Base-by-base conservation (phyloP, 1,139 yeast species). In the Diutina neorugosa region DNA sequence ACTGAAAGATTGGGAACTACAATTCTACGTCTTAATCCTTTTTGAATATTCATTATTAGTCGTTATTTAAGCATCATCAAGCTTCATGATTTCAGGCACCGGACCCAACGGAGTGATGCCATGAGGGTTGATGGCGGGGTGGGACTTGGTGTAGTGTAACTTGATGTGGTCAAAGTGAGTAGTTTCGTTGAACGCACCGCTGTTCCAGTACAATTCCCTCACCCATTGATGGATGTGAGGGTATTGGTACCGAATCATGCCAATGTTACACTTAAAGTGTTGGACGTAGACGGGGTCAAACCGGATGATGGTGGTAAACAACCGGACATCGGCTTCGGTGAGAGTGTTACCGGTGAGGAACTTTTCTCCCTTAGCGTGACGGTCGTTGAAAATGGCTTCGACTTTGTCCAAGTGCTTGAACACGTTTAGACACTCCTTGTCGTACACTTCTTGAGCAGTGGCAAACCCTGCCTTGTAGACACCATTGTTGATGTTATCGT, bases 391-490 rank as follows among this genome's bases (percentile, higher is more conserved):
- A 42, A 87, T 67, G 16, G 65, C 66, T 68, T 93, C 98, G 50
- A 88, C 81, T 62, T 78, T 82, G 63, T 89, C 96, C 63, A 91
- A 75, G 59, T 84, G 77, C 41, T 73, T 70, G 65, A 93, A 93
- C 42, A 91, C 72, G 52, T 76, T 78, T 47, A 65, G 67, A 7
- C 86, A 91, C 60, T 86, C 87, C 56, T 70, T 70, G 59, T 86
- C 94, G 64, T 93, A 93, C 23, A 86, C 89, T 56, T 84, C 90
- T 64, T 89, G 95, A 54, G 77, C 77, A 20, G 91, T 82, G 6
- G 97, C 90, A 68, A 91, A 93, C 0, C 98, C 98, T 2, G 95
- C 60, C 71, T 90, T 93, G 75, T 93, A 93, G 40, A 93, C 98
- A 44, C 97, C 98, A 65, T 89, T 90, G 74, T 90, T 91, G 67